Percentiles rank a stretch among this genome's conserved stretches.
Conservation (phyloP, 106 monocot genomes). For the Dactylorhiza incarnata region DNA sequence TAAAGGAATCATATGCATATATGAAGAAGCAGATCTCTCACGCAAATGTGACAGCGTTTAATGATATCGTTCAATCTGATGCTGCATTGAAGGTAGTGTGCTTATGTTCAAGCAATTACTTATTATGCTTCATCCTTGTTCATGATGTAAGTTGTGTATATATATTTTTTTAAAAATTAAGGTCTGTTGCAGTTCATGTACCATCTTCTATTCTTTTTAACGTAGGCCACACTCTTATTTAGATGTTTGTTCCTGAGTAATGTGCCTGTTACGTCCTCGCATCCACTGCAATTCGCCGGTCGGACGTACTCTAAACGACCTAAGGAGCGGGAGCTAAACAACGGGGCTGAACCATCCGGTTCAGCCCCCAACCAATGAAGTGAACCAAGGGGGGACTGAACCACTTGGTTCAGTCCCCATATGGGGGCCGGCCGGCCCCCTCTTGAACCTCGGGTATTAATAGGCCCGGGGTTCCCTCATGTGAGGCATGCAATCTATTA, state of each 20-base stretch:
- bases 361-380: no score
- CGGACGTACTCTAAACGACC: no score
- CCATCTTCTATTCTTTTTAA: background rate
- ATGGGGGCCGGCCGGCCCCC: no score
- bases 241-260: background rate
- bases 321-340: no score
- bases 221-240: background rate
- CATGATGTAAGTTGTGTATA: background rate
- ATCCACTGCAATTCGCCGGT: no score
- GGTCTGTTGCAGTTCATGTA: background rate
- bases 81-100: constrained; percentile 63
- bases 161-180: background rate
- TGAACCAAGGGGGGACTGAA: no score
- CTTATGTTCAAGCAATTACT: background rate
- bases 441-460: no score
- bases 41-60: constrained; percentile 48
- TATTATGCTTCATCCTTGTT: background rate
- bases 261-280: no score
- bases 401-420: no score
- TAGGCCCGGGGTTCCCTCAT: no score
- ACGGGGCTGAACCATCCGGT: no score
- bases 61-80: constrained; percentile 64
- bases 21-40: constrained; percentile 60
- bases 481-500: no score
- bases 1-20: constrained; percentile 52